A percentile compares a stretch with the other conserved stretches of the same genome.
These are phyloP conservation scores for Fusarium keratoplasticum DNA, from an alignment of 2,329 filamentous ascomycete genomes.

Conservation along the genomic window DNA sequence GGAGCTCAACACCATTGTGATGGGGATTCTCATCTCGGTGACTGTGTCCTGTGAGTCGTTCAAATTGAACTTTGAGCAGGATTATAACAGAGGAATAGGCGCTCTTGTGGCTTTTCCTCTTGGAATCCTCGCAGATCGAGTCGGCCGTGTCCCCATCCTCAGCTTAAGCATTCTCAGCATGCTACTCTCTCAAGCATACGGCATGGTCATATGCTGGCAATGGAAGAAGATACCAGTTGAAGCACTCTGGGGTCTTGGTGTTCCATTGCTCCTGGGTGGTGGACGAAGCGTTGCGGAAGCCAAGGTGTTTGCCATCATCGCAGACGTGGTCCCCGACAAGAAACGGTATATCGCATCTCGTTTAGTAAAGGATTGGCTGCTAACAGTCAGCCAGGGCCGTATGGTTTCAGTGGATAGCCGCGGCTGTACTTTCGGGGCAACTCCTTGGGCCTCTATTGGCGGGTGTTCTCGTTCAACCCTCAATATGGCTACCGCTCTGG, in stretches of 20 bases:
- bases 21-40: constrained; percentile 36
- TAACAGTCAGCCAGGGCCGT: constrained; percentile 24
- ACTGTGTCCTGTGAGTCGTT: constrained; percentile 30
- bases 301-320: constrained; percentile 45
- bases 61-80: background rate
- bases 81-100: constrained; percentile 22
- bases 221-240: constrained; percentile 33
- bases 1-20: constrained; percentile 34
- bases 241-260: constrained; percentile 42
- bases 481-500: constrained; percentile 38
- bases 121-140: constrained; percentile 38
- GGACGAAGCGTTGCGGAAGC: constrained; percentile 42
- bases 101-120: constrained; percentile 37
- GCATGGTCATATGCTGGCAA: constrained; percentile 34
- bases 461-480: constrained; percentile 21
- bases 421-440: constrained; percentile 36
- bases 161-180: constrained; percentile 39
- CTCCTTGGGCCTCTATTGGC: constrained; percentile 37
- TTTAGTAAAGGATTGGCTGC: background rate
- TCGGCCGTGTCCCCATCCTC: constrained; percentile 43
- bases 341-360: constrained; percentile 23
- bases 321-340: constrained; percentile 26
- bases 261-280: constrained; percentile 40
- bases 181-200: constrained; percentile 37
- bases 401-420: constrained; percentile 42